Conservation (phyloP, 78 protist species). For the Planoprotostelium fungivorum region DNA sequence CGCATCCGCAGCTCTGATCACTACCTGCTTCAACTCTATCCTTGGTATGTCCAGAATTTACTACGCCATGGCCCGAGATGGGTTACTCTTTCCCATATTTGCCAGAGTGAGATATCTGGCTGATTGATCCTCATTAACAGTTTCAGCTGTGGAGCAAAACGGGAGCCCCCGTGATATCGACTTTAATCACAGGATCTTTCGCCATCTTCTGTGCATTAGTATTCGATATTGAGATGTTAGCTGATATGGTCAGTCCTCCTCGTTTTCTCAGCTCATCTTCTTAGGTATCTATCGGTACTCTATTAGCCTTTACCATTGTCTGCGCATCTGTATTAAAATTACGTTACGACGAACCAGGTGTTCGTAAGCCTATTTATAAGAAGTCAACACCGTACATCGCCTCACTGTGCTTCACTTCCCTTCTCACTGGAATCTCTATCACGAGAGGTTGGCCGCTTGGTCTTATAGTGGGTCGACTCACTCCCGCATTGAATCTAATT, state of each 20-base stretch:
- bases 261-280: background rate
- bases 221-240: slow-evolving; percentile 31
- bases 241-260: slow-evolving; percentile 37
- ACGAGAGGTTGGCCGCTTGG: background rate
- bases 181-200: slow-evolving; percentile 44
- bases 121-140: background rate
- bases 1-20: slow-evolving; percentile 5
- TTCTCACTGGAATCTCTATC: background rate
- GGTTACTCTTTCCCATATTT: background rate
- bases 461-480: background rate
- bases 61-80: slow-evolving; percentile 11
- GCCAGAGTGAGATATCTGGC: background rate
- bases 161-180: slow-evolving; percentile 35
- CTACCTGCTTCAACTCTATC: background rate
- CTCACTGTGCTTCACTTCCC: background rate
- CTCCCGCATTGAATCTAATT: too few species aligned
- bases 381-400: background rate
- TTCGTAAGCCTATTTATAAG: background rate
- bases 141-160: background rate
- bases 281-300: slow-evolving; percentile 52
- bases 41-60: slow-evolving; percentile 4
- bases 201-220: slow-evolving; percentile 21
- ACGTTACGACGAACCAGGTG: slow-evolving; percentile 23
- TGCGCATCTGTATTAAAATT: slow-evolving; percentile 25
- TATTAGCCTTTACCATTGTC: slow-evolving; percentile 52